These are phyloP conservation scores for Silene latifolia DNA, from an alignment of 148 eudicot genomes.

Conservation along the genomic window DNA sequence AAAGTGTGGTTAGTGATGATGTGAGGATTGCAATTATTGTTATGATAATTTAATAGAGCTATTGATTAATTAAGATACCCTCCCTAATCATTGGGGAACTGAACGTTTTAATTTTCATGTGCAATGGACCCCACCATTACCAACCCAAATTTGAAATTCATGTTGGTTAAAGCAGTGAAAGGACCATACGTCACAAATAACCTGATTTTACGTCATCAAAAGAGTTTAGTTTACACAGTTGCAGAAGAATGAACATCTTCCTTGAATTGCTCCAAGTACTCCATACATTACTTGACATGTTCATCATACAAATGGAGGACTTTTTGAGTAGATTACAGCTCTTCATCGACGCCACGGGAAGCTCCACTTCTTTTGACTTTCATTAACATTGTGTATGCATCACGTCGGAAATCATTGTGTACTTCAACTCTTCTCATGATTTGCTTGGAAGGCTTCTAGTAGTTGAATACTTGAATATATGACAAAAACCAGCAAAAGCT, in stretches of 20 bases:
- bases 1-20: not conserved
- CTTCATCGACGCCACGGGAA: not conserved
- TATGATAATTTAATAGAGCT: not conserved
- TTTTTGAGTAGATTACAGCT: not conserved
- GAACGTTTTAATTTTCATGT: not conserved
- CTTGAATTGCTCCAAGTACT: not conserved
- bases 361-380: not conserved
- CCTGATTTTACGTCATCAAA: slow-evolving; percentile 17
- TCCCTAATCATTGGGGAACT: not conserved
- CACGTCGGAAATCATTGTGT: not conserved
- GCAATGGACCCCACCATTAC: not conserved
- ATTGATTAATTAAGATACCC: not conserved
- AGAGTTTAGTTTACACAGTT: slow-evolving; percentile 17
- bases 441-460: not conserved
- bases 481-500: slow-evolving; percentile 8
- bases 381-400: not conserved
- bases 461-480: slow-evolving; percentile 2
- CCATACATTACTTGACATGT: not conserved
- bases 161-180: not conserved
- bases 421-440: slow-evolving; percentile 10
- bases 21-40: not conserved
- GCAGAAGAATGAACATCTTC: slow-evolving; percentile 10
- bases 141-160: not conserved
- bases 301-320: not conserved
- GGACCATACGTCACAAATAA: not conserved